Percentiles rank a stretch among this genome's conserved stretches.
Evolutionary conservation across 306 rosid species (phyloP).

Genomic region (Pterocarpus santalinus): DNA sequence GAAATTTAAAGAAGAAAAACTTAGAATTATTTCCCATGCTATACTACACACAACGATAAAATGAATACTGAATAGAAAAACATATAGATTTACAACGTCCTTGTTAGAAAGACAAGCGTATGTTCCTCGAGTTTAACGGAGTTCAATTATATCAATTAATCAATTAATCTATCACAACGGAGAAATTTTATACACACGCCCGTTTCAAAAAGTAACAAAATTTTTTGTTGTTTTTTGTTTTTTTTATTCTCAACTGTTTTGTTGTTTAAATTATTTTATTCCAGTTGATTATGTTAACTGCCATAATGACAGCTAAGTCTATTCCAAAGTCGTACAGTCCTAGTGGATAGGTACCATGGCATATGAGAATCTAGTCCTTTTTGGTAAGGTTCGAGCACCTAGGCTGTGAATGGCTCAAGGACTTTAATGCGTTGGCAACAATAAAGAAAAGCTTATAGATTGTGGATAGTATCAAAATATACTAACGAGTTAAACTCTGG

Average conservation of each 20-base stretch:
- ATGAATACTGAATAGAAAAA: not conserved
- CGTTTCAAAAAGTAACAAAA: too few species aligned
- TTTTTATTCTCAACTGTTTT: too few species aligned
- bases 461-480: too few species aligned
- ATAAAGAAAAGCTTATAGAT: not conserved
- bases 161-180: too few species aligned
- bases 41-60: not conserved
- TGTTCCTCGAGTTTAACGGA: too few species aligned
- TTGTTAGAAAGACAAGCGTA: not conserved
- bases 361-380: not conserved
- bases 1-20: not conserved
- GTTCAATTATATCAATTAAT: too few species aligned
- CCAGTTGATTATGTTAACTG: not conserved
- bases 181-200: too few species aligned
- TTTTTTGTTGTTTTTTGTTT: too few species aligned
- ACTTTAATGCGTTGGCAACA: not conserved
- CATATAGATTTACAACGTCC: not conserved
- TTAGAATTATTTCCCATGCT: not conserved
- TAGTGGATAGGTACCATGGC: constrained; percentile 17
- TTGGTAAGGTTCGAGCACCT: not conserved
- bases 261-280: too few species aligned
- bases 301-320: constrained; percentile 32
- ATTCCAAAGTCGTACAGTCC: not conserved
- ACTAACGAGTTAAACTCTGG: not conserved
- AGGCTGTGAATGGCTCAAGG: constrained; percentile 32